A percentile compares a stretch with the other conserved stretches of the same genome.
Conservation (phyloP, 805 yeast species). For the Candida pseudoglaebosa region DNA sequence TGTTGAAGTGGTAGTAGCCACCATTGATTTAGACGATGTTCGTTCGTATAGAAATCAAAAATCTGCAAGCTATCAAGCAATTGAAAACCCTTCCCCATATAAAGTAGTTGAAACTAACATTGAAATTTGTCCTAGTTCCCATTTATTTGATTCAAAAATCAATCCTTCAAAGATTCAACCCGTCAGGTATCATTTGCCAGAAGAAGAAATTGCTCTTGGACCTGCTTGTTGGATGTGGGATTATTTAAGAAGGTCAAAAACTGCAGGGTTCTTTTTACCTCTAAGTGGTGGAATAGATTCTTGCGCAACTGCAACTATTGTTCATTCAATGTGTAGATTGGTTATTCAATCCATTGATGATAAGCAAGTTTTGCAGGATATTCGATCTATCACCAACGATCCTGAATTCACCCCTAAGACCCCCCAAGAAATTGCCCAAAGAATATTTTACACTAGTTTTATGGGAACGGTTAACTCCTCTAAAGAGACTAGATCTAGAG, state of each 20-base stretch:
- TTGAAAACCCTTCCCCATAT: conserved; percentile 39
- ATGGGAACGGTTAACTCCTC: conserved; percentile 98
- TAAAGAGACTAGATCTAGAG: conserved; percentile 76
- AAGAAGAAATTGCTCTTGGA: conserved; percentile 95
- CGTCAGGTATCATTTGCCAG: conserved; percentile 72
- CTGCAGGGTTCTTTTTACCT: conserved; percentile 91
- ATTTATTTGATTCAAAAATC: conserved; percentile 58
- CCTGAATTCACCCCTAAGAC: conserved; percentile 62
- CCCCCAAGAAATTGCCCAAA: conserved; percentile 71
- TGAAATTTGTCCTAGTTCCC: conserved; percentile 59
- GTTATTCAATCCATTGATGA: conserved; percentile 65
- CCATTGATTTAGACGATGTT: conserved; percentile 89
- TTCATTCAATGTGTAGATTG: conserved; percentile 88
- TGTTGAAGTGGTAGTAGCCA: conserved; percentile 94
- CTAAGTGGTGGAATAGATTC: conserved; percentile 97
- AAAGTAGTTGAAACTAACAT: conserved; percentile 58
- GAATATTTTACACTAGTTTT: conserved; percentile 82
- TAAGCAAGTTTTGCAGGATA: conserved; percentile 74
- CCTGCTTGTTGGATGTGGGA: conserved; percentile 99
- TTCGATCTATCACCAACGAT: conserved; percentile 59
- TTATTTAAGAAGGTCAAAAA: conserved; percentile 83
- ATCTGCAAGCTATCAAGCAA: conserved; percentile 74
- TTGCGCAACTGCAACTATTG: conserved; percentile 95
- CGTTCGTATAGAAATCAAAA: conserved; percentile 73
- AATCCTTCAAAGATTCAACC: conserved; percentile 51